phyloP scores from a whole-genome alignment of 2,329 filamentous ascomycete species.

The Cryphonectria naterciae region DNA sequence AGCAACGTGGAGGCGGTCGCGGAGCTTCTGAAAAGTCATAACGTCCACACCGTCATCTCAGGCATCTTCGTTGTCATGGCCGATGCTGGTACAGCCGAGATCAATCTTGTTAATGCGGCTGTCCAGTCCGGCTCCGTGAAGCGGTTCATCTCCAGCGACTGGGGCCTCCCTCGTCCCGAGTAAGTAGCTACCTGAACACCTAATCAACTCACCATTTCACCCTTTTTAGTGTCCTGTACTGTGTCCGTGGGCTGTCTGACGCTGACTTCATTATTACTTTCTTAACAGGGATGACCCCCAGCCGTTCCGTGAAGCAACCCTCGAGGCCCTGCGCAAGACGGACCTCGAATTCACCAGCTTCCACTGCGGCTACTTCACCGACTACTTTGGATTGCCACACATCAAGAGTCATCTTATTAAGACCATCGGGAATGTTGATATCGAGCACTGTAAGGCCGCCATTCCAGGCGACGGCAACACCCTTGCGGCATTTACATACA shows the following conservation, averaged over 20 bases:
- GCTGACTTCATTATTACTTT: background rate
- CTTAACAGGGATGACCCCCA: background rate
- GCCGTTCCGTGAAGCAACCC: background rate
- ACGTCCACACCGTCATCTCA: background rate
- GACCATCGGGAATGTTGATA: background rate
- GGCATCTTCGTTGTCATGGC: background rate
- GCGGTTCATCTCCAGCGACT: background rate
- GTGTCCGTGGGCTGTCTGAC: background rate
- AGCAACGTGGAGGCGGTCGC: background rate
- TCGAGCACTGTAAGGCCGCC: background rate
- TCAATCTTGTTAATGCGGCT: constrained; percentile 1
- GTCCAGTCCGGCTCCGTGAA: background rate
- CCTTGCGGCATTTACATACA: background rate
- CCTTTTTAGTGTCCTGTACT: background rate
- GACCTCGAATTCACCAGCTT: background rate
- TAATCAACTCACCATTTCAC: background rate
- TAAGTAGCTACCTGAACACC: background rate
- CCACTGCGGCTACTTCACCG: background rate
- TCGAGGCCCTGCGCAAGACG: constrained; percentile 5
- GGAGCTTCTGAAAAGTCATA: background rate
- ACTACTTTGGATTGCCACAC: constrained; percentile 2
- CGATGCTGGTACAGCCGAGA: background rate
- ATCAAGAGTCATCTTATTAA: background rate
- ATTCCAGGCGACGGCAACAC: background rate
- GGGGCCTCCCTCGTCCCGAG: background rate